Base-by-base conservation (phyloP, 129 eudicot genomes). In the Centrapalus pauciflorus region DNA sequence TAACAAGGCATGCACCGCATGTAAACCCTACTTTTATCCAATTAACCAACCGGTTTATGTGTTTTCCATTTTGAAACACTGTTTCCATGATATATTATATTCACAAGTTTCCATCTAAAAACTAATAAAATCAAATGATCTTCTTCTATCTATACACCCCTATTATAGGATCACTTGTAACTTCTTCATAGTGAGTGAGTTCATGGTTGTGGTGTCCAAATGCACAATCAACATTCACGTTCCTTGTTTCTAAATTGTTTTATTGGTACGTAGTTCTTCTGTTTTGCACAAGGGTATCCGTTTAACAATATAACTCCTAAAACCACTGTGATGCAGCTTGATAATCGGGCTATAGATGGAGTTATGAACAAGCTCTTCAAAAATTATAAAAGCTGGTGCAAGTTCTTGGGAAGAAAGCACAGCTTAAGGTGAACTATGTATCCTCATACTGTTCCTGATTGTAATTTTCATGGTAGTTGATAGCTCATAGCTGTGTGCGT, bases 371-470 rank as follows among this genome's bases (percentile, higher is more conserved):
- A 94, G 81, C 78, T 94, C 34, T 89, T 94, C 81, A 94, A 89
- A 76, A 94, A 94, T 73, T 94, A 94, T 83, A 94, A 89, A 76
- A 82, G 80, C 37, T 94, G 99, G 99, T 89, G 99, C 85, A 94
- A 94, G 52, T 94, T 81, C 79, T 80, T 94, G 90, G 96, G 96
- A 67, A 77, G 81, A 82, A 86, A 82, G 66, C 99, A 94, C 82
- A 89, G 96, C 74, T 79, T 94, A 82, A 77, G 96, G 99, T 93
- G 65, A 72, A 72, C 46, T 72, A 16, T 46, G 43, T 43, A 19
- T 60, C 54, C 34, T 16, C 35, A 59, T 14, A 4, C 48, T 65
- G 73, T 30, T 70, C 67, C 30, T 41, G 27, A 56, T 43, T 48
- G 58, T 9, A 66, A 20, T 5, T 34, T 56, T 65, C 52, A 76